phyloP scores from a whole-genome alignment of 768 basidiomycete genomes.

The Dendrothele bispora region DNA sequence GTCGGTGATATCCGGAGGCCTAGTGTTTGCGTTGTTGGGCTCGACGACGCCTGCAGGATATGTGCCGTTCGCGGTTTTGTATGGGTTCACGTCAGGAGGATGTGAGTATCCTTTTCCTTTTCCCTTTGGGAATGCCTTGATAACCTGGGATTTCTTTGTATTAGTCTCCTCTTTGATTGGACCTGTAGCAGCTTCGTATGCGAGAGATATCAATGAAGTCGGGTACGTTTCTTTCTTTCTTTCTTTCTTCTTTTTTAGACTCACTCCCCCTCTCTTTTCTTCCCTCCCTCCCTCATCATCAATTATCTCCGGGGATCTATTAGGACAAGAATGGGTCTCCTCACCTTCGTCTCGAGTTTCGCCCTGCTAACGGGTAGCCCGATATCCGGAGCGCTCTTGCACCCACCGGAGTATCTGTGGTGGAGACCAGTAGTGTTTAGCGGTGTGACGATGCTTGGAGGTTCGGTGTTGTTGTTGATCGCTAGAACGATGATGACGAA shows the following conservation, averaged over 20 bases:
- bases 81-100: slow-evolving; percentile 9
- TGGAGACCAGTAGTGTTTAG: slow-evolving; percentile 6
- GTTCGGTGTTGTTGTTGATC: background rate
- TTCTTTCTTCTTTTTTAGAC: background rate
- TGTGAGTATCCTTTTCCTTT: slow-evolving; percentile 2
- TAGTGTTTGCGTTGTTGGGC: slow-evolving; percentile 5
- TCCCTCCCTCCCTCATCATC: background rate
- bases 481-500: slow-evolving; percentile 4
- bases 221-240: slow-evolving; percentile 1
- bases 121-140: background rate
- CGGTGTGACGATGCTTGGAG: slow-evolving; percentile 1
- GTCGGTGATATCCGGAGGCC: background rate
- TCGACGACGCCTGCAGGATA: slow-evolving; percentile 1
- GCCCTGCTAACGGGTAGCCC: slow-evolving; percentile 8
- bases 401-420: slow-evolving; percentile 5
- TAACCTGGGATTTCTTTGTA: background rate
- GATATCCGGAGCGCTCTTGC: slow-evolving; percentile 4
- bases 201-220: slow-evolving; percentile 8
- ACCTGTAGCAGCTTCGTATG: slow-evolving; percentile 5
- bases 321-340: slow-evolving; percentile 8
- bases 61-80: slow-evolving; percentile 3
- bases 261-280: background rate
- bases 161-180: slow-evolving; percentile 5
- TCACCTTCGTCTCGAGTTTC: slow-evolving; percentile 6
- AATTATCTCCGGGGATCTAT: too few species aligned